These are phyloP conservation scores for Penicillium verrucosum DNA, from an alignment of 2,329 filamentous ascomycete genomes.

Conservation along the genomic window DNA sequence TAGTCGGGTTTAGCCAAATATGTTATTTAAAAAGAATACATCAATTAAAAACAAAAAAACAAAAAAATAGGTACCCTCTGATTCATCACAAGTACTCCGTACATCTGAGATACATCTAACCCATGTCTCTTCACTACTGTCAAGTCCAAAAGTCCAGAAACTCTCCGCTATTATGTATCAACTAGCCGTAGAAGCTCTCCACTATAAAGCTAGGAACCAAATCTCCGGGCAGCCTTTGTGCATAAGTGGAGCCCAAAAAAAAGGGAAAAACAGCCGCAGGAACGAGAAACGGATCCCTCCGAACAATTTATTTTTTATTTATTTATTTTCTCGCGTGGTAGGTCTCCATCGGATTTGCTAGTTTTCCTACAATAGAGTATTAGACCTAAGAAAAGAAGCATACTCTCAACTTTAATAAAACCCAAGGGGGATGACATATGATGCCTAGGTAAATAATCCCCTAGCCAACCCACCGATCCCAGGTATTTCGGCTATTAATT, in stretches of 20 bases:
- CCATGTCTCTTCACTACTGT: neutral
- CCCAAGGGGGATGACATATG: slow-evolving; percentile 16
- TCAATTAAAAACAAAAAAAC: too few relatives aligned
- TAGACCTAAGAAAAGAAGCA: neutral
- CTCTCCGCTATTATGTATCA: slow-evolving; percentile 7
- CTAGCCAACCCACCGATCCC: slow-evolving; percentile 2
- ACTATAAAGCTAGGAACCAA: slow-evolving; percentile 29
- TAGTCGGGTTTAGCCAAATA: neutral
- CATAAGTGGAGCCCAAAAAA: slow-evolving; percentile 25
- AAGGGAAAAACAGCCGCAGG: slow-evolving; percentile 28
- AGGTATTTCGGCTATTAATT: slow-evolving; percentile 7
- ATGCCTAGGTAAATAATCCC: slow-evolving; percentile 19
- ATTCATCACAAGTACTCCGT: slow-evolving; percentile 21
- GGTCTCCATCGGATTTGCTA: slow-evolving; percentile 19
- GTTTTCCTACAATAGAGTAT: neutral
- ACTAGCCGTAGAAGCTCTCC: slow-evolving; percentile 14
- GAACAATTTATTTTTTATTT: slow-evolving; percentile 17
- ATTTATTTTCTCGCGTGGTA: slow-evolving; percentile 20
- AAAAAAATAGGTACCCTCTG: slow-evolving; percentile 1
- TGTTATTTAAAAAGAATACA: neutral
- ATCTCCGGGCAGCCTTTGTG: slow-evolving; percentile 29
- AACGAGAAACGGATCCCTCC: slow-evolving; percentile 31
- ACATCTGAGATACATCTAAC: slow-evolving; percentile 18
- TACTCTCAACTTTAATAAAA: slow-evolving; percentile 1
- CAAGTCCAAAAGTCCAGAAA: slow-evolving; percentile 14